phyloP scores from a whole-genome alignment of 2,329 filamentous ascomycete genomes.

The Epichloe gansuensis region DNA sequence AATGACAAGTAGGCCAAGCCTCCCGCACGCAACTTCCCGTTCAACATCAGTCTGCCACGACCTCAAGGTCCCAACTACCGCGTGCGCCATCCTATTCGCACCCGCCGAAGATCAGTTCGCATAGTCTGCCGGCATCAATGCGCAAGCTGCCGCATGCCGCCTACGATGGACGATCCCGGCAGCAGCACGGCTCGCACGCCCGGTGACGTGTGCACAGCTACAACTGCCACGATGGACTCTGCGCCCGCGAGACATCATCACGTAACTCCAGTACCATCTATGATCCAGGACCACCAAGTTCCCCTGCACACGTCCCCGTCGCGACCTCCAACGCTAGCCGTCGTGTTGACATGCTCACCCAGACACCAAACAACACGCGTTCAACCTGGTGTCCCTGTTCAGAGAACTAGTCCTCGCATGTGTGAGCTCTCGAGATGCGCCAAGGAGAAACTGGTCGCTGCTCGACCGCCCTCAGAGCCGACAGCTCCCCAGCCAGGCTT shows the following conservation, averaged over 20 bases:
- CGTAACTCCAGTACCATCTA: neutral
- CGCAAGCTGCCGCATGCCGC: neutral
- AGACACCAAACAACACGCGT: neutral
- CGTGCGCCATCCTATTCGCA: no score
- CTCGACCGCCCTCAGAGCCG: neutral
- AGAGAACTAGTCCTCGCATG: neutral
- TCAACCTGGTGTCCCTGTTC: neutral
- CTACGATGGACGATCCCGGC: neutral
- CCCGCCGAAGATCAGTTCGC: neutral
- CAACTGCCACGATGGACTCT: neutral
- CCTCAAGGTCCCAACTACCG: no score
- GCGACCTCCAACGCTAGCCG: neutral
- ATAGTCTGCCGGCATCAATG: neutral
- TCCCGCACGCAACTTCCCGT: no score
- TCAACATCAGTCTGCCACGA: no score
- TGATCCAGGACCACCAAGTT: neutral
- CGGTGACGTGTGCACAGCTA: neutral
- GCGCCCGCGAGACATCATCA: neutral
- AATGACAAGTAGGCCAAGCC: no score
- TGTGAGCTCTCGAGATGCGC: neutral
- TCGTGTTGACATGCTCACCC: neutral
- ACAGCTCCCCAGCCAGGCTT: neutral
- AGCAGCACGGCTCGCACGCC: neutral
- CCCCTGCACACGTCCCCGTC: neutral
- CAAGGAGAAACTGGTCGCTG: neutral